Percentiles rank a stretch among this genome's conserved stretches.
Conservation (phyloP, 129 eudicot species). For the Heracleum sosnowskyi region DNA sequence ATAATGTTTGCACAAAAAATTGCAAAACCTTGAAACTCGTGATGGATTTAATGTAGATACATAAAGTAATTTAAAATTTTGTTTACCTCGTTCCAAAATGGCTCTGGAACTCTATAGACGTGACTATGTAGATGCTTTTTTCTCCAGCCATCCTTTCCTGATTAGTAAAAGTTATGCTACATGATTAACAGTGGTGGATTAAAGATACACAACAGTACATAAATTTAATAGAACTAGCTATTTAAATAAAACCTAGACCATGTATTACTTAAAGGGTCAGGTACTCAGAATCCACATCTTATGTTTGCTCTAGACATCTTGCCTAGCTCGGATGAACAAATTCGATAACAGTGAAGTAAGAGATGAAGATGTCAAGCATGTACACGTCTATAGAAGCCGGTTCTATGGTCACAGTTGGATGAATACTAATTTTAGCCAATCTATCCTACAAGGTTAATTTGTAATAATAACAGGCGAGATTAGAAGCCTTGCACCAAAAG, state of each 20-base stretch:
- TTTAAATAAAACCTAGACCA: neutral
- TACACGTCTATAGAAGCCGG: neutral
- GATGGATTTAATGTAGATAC: no score
- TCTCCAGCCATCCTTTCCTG: conserved; percentile 78
- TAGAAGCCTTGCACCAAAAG: neutral
- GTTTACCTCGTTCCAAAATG: conserved; percentile 68
- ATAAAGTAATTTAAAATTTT: neutral
- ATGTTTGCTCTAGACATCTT: neutral
- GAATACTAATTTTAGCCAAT: neutral
- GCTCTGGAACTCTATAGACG: conserved; percentile 70
- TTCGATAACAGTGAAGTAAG: neutral
- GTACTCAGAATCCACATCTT: neutral
- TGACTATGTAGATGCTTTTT: conserved; percentile 84
- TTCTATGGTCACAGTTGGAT: neutral
- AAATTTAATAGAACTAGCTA: neutral
- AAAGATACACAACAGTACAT: neutral
- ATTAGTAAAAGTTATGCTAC: neutral
- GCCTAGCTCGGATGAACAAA: neutral
- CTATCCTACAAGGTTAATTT: no score
- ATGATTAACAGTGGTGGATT: neutral
- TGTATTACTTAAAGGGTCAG: neutral
- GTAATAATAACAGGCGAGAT: neutral
- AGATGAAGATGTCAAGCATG: neutral
- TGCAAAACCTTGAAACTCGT: neutral
- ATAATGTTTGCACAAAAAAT: neutral